Base-by-base conservation (phyloP, 768 basidiomycete species). In the Kwoniella newhampshirensis region DNA sequence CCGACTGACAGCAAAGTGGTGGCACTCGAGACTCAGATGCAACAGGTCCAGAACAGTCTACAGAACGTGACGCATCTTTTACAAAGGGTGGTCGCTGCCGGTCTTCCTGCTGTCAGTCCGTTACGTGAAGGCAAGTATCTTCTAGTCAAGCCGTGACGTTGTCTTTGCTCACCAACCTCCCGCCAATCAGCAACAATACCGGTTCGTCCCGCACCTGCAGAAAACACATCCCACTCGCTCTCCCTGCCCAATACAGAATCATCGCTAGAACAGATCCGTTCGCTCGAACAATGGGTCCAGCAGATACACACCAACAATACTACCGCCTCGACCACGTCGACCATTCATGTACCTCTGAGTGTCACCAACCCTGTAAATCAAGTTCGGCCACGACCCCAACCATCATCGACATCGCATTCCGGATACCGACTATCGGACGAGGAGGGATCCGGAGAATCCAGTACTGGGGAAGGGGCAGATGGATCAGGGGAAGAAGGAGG, bases 201-300 rank as follows among this genome's bases (percentile, higher is more conserved):
- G n/a, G n/a, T n/a, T n/a, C n/a, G n/a, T n/a, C n/a, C n/a, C n/a
- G n/a, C n/a, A n/a, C n/a, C n/a, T n/a, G n/a, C n/a, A n/a, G n/a
- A n/a, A n/a, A n/a, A n/a, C n/a, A n/a, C n/a, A n/a, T n/a, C n/a
- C n/a, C n/a, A n/a, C n/a, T n/a, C n/a, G n/a, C n/a, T n/a, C n/a
- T n/a, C n/a, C n/a, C n/a, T n/a, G n/a, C n/a, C n/a, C n/a, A n/a
- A n/a, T n/a, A n/a, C n/a, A n/a, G 32, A 32, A 32, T 6, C 7
- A 6, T 32, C 32, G 6, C 13, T 32, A 32, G 7, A 32, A 13
- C 32, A 32, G 13, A n/a, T 42, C 40, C n/a, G 21, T 5, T 42
- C 40, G 6, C 40, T 54, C 5, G 52, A 54, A 36, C 52, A 54
- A 45, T 54, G 52, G 52, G 52, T 54, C 4, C 42, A 54, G 21